Evolutionary conservation across 306 rosid genomes (phyloP).

Genomic region (Dryas drummondii): DNA sequence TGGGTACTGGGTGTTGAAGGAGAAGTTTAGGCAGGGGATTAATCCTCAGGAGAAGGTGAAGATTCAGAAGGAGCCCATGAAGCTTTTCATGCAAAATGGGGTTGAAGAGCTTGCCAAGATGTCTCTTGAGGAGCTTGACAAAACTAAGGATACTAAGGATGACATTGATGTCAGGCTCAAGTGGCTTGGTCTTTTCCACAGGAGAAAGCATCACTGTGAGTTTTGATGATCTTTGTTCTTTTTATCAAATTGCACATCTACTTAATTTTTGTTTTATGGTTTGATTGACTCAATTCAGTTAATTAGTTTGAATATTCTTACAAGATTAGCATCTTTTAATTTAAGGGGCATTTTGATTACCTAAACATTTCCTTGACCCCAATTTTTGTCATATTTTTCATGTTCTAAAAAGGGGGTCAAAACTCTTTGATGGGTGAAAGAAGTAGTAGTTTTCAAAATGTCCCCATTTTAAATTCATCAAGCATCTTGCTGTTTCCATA

Average conservation of each 20-base stretch:
- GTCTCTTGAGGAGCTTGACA: conserved; percentile 72
- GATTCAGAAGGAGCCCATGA: conserved; percentile 80
- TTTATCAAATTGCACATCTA: neutral
- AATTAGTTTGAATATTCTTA: neutral
- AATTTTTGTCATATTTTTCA: no score
- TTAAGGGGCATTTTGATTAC: no score
- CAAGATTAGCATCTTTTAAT: no score
- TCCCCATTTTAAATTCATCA: neutral
- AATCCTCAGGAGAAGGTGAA: conserved; percentile 81
- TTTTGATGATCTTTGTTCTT: neutral
- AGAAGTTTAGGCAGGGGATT: conserved; percentile 66
- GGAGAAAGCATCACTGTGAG: conserved; percentile 90
- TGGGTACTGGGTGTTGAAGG: conserved; percentile 79
- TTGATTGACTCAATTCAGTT: neutral
- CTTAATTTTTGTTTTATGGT: neutral
- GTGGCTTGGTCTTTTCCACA: conserved; percentile 96
- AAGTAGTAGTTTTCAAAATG: no score
- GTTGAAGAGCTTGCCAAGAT: conserved; percentile 64
- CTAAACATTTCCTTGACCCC: no score
- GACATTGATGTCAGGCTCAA: conserved; percentile 95
- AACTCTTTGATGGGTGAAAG: no score
- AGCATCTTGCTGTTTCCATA: neutral
- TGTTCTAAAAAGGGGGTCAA: no score
- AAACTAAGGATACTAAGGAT: conserved; percentile 56
- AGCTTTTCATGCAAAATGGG: conserved; percentile 74